Conservation (phyloP, 352 stramenopile genomes). For the Globisporangium nodosum region DNA sequence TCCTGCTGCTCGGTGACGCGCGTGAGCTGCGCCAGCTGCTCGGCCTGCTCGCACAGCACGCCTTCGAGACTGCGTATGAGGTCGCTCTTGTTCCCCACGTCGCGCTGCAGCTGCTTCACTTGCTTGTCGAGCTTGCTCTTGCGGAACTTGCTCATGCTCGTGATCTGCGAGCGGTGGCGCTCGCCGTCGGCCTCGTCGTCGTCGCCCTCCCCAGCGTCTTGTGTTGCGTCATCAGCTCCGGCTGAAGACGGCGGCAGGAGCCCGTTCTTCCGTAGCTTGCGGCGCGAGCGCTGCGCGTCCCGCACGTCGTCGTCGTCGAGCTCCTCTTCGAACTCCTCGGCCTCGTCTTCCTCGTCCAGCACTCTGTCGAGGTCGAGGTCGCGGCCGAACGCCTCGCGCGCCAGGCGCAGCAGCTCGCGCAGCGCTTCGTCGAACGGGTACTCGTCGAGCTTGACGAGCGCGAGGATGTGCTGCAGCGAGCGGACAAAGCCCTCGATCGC, state of each 20-base stretch:
- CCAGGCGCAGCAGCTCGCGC: conserved; percentile 58
- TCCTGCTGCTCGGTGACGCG: conserved; percentile 38
- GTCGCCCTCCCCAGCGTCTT: conserved; percentile 4
- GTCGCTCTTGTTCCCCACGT: conserved; percentile 37
- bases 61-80: conserved; percentile 42
- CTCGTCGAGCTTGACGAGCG: conserved; percentile 68
- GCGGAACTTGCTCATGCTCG: conserved; percentile 59
- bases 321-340: conserved; percentile 53
- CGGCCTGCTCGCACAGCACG: conserved; percentile 49
- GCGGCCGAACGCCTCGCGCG: conserved; percentile 50
- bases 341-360: conserved; percentile 59
- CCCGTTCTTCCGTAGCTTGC: conserved; percentile 16
- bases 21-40: conserved; percentile 35
- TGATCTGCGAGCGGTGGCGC: conserved; percentile 21
- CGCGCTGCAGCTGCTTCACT: conserved; percentile 52
- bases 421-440: conserved; percentile 75
- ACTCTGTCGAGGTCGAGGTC: conserved; percentile 42
- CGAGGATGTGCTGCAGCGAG: conserved; percentile 59
- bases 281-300: conserved; percentile 20
- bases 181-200: conserved; percentile 1
- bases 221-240: conserved; percentile 1
- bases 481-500: conserved; percentile 47
- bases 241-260: conserved; percentile 8
- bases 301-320: conserved; percentile 45
- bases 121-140: conserved; percentile 64